phyloP scores from a whole-genome alignment of 495 filamentous ascomycete species.

The Penicillium bialowiezense region DNA sequence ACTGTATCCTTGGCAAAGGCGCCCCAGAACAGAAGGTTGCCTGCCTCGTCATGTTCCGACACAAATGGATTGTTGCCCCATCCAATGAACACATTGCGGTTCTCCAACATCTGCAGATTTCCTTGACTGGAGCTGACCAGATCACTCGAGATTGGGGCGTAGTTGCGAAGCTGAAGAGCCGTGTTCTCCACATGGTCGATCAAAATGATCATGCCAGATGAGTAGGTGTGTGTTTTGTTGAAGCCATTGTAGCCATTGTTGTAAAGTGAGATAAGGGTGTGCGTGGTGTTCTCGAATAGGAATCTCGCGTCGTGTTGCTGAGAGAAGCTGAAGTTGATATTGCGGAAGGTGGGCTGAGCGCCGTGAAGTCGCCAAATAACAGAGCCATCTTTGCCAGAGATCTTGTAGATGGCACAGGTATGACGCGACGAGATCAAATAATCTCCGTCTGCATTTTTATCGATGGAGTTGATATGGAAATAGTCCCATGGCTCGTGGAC shows the following conservation, averaged over 20 bases:
- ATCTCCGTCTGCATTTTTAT: conserved; percentile 55
- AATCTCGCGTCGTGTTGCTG: conserved; percentile 63
- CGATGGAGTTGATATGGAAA: conserved; percentile 65
- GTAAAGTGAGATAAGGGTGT: conserved; percentile 51
- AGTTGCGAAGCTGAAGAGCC: conserved; percentile 45
- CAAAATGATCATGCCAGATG: conserved; percentile 56
- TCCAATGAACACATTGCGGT: conserved; percentile 55
- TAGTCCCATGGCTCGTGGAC: conserved; percentile 56
- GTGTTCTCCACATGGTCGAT: conserved; percentile 53
- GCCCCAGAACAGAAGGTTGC: conserved; percentile 50
- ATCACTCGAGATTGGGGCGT: conserved; percentile 36
- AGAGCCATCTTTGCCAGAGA: conserved; percentile 56
- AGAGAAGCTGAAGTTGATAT: conserved; percentile 54
- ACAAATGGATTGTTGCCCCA: conserved; percentile 59
- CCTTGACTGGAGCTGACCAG: conserved; percentile 59
- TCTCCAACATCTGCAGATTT: conserved; percentile 55
- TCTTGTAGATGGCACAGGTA: conserved; percentile 55
- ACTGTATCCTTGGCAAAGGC: conserved; percentile 31
- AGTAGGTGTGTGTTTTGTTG: conserved; percentile 46
- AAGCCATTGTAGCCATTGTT: conserved; percentile 54
- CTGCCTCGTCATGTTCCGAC: conserved; percentile 56
- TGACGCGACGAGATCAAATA: conserved; percentile 61
- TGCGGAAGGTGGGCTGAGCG: conserved; percentile 43
- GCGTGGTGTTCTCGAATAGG: conserved; percentile 49
- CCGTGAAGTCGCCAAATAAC: conserved; percentile 59